Evolutionary conservation across 164 flowering plant genomes (phyloP).

Genomic region (Piper longum): DNA sequence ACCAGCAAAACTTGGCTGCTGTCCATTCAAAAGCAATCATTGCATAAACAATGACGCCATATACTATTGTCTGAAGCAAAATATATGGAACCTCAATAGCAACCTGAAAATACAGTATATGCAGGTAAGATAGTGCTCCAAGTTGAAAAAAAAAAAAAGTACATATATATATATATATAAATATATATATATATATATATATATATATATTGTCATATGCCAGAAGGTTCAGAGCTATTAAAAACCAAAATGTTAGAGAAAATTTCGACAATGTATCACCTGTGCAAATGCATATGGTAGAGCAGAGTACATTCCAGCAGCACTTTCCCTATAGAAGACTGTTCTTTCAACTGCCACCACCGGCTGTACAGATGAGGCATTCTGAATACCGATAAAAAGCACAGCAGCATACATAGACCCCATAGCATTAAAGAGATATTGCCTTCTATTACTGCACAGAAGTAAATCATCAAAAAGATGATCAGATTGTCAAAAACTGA

Average conservation of each 20-base stretch:
- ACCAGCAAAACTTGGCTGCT: slow-evolving; percentile 44
- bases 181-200: no score
- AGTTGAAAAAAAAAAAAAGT: no score
- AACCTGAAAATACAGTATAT: slow-evolving; percentile 13
- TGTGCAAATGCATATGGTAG: slow-evolving; percentile 51
- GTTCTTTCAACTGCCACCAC: slow-evolving; percentile 44
- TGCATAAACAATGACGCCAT: slow-evolving; percentile 38
- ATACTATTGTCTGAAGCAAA: slow-evolving; percentile 25
- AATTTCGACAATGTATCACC: slow-evolving; percentile 10
- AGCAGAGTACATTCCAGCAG: slow-evolving; percentile 55
- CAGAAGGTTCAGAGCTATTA: no score
- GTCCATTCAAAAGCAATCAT: slow-evolving; percentile 63
- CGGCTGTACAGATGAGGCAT: slow-evolving; percentile 46
- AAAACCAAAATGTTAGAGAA: no score
- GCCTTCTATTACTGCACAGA: slow-evolving; percentile 15
- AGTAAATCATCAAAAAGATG: neutral
- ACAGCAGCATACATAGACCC: slow-evolving; percentile 54
- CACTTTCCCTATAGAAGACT: slow-evolving; percentile 47
- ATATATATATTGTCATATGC: no score
- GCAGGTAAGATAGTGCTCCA: neutral
- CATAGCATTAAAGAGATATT: slow-evolving; percentile 43
- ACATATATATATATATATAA: no score
- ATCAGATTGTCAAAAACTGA: neutral
- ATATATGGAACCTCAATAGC: slow-evolving; percentile 39
- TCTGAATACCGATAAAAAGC: slow-evolving; percentile 37